Percentiles rank a stretch among this genome's conserved stretches.
These are phyloP conservation scores for Hemileccinum rubropunctum DNA, from an alignment of 768 basidiomycete genomes.

Conservation along the genomic window DNA sequence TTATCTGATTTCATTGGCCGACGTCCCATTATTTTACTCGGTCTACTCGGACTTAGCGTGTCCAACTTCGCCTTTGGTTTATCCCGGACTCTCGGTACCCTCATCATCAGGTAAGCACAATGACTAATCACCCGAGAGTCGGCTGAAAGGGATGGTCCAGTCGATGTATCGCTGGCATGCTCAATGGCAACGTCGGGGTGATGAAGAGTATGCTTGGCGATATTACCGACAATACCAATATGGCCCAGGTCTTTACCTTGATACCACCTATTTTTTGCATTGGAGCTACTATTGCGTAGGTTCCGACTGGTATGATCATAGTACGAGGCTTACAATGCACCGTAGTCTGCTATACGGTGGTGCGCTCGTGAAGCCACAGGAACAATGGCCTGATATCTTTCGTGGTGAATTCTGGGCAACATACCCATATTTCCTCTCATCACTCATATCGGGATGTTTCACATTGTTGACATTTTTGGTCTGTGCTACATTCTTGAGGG, in stretches of 20 bases:
- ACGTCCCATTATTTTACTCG: slow-evolving; percentile 57
- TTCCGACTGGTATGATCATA: background rate
- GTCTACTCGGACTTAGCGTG: slow-evolving; percentile 47
- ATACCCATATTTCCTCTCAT: slow-evolving; percentile 40
- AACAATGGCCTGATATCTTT: slow-evolving; percentile 51
- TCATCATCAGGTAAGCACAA: slow-evolving; percentile 59
- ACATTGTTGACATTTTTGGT: slow-evolving; percentile 14
- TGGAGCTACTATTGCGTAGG: slow-evolving; percentile 32
- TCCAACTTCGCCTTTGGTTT: slow-evolving; percentile 64
- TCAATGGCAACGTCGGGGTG: slow-evolving; percentile 47
- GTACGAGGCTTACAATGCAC: background rate
- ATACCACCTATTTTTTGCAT: slow-evolving; percentile 29
- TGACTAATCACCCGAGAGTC: background rate
- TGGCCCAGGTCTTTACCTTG: slow-evolving; percentile 35
- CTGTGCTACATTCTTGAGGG: slow-evolving; percentile 26
- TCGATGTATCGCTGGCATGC: slow-evolving; percentile 34
- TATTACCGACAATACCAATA: slow-evolving; percentile 42
- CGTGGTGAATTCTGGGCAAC: slow-evolving; percentile 35
- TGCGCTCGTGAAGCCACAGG: slow-evolving; percentile 50
- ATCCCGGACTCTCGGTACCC: slow-evolving; percentile 50
- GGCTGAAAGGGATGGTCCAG: slow-evolving; percentile 16
- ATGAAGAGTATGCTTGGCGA: slow-evolving; percentile 73
- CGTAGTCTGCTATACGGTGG: slow-evolving; percentile 59
- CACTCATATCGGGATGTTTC: slow-evolving; percentile 19
- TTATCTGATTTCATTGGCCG: slow-evolving; percentile 58